phyloP scores from a whole-genome alignment of 306 rosid species.

The Pachyrhizus erosus region DNA sequence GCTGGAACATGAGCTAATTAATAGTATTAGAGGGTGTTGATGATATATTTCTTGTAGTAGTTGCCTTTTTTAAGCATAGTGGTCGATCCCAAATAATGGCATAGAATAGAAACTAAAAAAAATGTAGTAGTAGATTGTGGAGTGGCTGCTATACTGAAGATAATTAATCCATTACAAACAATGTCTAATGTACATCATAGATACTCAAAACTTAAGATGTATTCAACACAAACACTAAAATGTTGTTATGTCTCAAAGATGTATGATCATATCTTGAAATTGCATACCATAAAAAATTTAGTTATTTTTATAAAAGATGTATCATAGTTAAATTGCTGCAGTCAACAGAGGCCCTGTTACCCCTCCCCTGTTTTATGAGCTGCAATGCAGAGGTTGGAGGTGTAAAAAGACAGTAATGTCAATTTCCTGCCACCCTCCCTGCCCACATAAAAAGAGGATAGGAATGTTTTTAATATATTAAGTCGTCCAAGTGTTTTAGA shows the following conservation, averaged over 20 bases:
- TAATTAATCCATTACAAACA: background rate
- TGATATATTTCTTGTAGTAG: background rate
- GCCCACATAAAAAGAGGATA: background rate
- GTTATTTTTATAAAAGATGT: background rate
- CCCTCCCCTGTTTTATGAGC: background rate
- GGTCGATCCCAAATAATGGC: background rate
- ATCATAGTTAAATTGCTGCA: background rate
- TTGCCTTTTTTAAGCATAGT: slow-evolving; percentile 13
- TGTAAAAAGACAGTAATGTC: background rate
- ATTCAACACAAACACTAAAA: background rate
- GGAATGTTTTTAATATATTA: background rate
- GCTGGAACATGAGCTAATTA: background rate
- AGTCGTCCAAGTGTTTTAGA: background rate
- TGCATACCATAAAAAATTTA: background rate
- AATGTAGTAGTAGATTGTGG: background rate
- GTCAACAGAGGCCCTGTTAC: background rate
- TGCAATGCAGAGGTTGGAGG: background rate
- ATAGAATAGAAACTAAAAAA: background rate
- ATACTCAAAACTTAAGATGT: background rate
- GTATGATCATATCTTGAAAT: background rate
- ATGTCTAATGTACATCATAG: background rate
- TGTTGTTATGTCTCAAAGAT: background rate
- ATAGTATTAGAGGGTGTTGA: background rate
- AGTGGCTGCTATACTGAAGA: background rate
- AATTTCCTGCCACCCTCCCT: background rate